Evolutionary conservation across 805 yeast genomes (phyloP).

Genomic region (Candida silvicultrix): DNA sequence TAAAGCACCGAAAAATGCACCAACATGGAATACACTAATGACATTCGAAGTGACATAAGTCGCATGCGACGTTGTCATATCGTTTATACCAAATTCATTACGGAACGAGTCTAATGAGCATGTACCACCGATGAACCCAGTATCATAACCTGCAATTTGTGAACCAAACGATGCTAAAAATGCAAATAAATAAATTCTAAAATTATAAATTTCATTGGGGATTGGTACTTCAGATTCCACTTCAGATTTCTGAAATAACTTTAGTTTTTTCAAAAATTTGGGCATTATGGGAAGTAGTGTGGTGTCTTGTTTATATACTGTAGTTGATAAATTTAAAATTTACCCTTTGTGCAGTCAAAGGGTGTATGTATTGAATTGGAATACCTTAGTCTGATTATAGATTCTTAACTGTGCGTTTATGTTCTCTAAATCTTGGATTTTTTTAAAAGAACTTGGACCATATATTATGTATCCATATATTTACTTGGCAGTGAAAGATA

Average conservation of each 20-base stretch:
- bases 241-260: not conserved
- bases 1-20: conserved; percentile 19
- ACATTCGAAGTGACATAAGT: conserved; percentile 10
- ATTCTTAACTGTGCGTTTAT: too few species aligned
- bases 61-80: conserved; percentile 1
- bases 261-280: not conserved
- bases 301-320: too few species aligned
- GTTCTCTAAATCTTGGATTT: too few species aligned
- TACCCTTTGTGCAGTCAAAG: not conserved
- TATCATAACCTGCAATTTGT: conserved; percentile 23
- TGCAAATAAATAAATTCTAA: conserved; percentile 19
- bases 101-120: conserved; percentile 8
- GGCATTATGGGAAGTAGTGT: not conserved
- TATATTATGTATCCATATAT: too few species aligned
- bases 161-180: conserved; percentile 28
- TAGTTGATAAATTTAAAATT: too few species aligned
- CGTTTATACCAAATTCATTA: conserved; percentile 8
- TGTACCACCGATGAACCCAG: conserved; percentile 14
- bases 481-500: too few species aligned
- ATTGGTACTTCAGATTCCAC: not conserved
- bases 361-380: not conserved
- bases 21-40: conserved; percentile 18
- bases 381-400: too few species aligned
- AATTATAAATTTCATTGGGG: conserved; percentile 11
- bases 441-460: too few species aligned